Evolutionary conservation across 2,329 filamentous ascomycete genomes (phyloP), one percentile per base, ranked within the genome.

Genomic region (Fusarium citri): DNA sequence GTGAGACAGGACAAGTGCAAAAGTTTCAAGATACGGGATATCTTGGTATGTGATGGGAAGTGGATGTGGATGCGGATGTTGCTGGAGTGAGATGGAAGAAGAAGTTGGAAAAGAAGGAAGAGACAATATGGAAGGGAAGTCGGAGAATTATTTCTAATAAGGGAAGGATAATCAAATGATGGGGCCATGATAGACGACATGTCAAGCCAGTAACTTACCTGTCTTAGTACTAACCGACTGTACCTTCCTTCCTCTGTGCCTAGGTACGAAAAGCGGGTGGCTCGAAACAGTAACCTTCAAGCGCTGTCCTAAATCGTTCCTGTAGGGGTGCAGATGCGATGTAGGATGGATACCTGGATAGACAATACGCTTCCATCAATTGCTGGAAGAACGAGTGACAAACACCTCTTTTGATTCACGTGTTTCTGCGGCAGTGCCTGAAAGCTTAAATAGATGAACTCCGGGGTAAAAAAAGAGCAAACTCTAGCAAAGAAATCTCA

Each of bases 231-330:
- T 46, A 22, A 43, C 25, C 30, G 42, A 49, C 46, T 31, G 31
- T 57, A 50, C 59, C 47, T 34, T 43, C 59, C 62, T 58, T 50
- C 37, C 42, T 43, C 18, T 16, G 43, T 42, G 18, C 43, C 37
- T 28, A n/a, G n/a, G n/a, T n/a, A 15, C 25, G 34, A 43, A 55
- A 68, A 70, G 67, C 49, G 49, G 54, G 67, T 45, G 42, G 62
- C 67, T 68, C 37, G 40, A 70, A 59, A 42, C 34, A 49, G 48
- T 18, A 67, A 55, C 49, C 20, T 60, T 66, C 43, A 30, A 64
- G 31, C 45, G 58, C 51, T 42, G 59, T 37, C 25, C 34, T 64
- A 49, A 49, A 47, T 48, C 42, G 34, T 63, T 48, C 40, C 28
- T 22, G 25, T 40, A 51, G 40, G 58, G 46, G 56, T 22, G 26